phyloP scores from a whole-genome alignment of 1,284 basidiomycete species.

The Cutaneotrichosporon mucoides region DNA sequence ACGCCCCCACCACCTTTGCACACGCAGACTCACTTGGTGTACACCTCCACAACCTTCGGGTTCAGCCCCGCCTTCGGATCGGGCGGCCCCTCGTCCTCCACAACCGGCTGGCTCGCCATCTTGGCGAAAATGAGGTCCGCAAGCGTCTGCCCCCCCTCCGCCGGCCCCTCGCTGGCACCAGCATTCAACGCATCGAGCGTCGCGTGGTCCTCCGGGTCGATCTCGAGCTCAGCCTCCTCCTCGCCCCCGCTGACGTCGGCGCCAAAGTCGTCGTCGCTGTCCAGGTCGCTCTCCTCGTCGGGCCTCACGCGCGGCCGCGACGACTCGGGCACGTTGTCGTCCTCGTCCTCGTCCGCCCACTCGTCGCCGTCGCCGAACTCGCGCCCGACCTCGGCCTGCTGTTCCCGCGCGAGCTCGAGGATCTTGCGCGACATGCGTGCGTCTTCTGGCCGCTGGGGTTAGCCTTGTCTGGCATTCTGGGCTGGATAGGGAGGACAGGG shows the following conservation, averaged over 20 bases:
- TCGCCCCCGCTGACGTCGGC: conserved; percentile 48
- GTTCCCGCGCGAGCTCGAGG: conserved; percentile 84
- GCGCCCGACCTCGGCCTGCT: conserved; percentile 82
- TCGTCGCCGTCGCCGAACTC: conserved; percentile 50
- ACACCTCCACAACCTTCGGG: conserved; percentile 93
- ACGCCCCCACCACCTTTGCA: no score
- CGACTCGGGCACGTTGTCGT: conserved; percentile 37
- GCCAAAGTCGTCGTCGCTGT: conserved; percentile 43
- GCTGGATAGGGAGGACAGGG: no score
- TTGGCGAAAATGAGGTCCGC: conserved; percentile 96
- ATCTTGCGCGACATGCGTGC: conserved; percentile 84
- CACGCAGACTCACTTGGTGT: conserved; percentile 67
- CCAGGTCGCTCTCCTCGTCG: conserved; percentile 48
- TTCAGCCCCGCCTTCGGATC: conserved; percentile 90
- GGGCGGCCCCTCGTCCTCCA: conserved; percentile 57
- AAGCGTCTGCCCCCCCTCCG: conserved; percentile 56
- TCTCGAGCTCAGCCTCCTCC: conserved; percentile 61
- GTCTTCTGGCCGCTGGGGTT: conserved; percentile 65
- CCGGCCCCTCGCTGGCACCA: conserved; percentile 15
- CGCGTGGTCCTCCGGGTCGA: conserved; percentile 80
- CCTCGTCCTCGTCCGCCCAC: conserved; percentile 48
- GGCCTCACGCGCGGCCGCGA: conserved; percentile 10
- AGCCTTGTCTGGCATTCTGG: neutral
- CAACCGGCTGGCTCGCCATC: conserved; percentile 61
- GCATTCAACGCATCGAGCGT: conserved; percentile 68